Conservation (phyloP, 331 rosid species). For the Malus hybrid region DNA sequence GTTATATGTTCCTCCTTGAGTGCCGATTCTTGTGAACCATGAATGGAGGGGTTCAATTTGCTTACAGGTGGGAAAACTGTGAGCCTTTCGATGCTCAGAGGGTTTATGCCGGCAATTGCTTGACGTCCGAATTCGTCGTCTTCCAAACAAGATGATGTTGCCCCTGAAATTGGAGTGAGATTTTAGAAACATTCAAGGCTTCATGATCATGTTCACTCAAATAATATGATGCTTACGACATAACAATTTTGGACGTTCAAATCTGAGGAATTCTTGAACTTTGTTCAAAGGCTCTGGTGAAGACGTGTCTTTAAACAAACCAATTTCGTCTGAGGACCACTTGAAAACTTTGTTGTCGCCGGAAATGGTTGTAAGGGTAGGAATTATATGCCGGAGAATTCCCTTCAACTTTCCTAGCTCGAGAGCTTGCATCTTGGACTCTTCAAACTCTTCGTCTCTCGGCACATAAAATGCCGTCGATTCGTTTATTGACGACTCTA, state of each 20-base stretch:
- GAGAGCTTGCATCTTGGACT: slow-evolving; percentile 8
- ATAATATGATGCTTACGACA: not conserved
- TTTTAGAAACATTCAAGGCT: not conserved
- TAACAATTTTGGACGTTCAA: not conserved
- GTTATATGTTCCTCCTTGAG: slow-evolving; percentile 21
- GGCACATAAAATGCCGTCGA: slow-evolving; percentile 11
- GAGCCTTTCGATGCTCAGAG: slow-evolving; percentile 6
- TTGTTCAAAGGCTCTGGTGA: not conserved
- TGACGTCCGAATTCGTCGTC: slow-evolving; percentile 27
- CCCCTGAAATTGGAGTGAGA: slow-evolving; percentile 6
- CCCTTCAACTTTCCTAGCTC: slow-evolving; percentile 1
- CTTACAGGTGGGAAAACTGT: slow-evolving; percentile 13
- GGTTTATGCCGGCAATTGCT: slow-evolving; percentile 22
- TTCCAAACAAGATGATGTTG: slow-evolving; percentile 12
- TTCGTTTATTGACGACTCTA: not conserved
- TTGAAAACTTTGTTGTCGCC: not conserved
- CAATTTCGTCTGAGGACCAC: not conserved
- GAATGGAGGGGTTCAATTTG: slow-evolving; percentile 28
- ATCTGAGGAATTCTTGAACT: not conserved
- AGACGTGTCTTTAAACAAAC: not conserved
- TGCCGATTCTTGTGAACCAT: slow-evolving; percentile 40
- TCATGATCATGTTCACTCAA: not conserved
- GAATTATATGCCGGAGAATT: not conserved
- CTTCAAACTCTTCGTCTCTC: slow-evolving; percentile 28
- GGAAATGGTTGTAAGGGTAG: not conserved